Evolutionary conservation across 2,329 filamentous ascomycete genomes (phyloP).

Genomic region (Phaeosphaeriaceae sp.): DNA sequence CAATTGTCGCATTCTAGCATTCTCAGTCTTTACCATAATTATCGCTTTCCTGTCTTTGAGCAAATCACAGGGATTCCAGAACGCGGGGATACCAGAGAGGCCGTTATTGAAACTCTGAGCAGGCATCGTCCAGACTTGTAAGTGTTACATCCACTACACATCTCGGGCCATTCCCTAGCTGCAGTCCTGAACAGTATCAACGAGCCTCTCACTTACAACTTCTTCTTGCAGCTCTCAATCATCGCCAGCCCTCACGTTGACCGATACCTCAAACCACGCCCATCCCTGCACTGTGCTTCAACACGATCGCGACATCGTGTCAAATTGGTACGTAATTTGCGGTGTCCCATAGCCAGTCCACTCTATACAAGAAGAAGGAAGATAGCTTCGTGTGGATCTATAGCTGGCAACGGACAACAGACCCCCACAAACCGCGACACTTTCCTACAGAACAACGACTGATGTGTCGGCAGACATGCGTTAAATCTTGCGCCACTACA

Average conservation of each 20-base stretch:
- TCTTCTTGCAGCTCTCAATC: not conserved
- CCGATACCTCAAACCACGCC: not conserved
- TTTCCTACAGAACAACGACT: conserved; percentile 9
- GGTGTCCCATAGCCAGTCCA: too few species aligned
- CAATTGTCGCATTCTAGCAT: conserved; percentile 19
- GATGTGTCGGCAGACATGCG: conserved; percentile 34
- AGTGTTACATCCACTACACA: not conserved
- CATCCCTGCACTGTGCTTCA: not conserved
- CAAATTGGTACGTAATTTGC: not conserved
- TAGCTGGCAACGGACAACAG: too few species aligned
- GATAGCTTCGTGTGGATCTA: not conserved
- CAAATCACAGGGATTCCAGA: not conserved
- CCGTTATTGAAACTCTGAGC: not conserved
- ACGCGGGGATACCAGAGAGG: not conserved
- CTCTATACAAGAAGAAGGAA: not conserved
- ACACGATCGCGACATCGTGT: not conserved
- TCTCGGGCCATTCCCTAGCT: not conserved
- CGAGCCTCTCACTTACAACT: not conserved
- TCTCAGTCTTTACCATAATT: conserved; percentile 17
- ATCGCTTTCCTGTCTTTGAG: not conserved
- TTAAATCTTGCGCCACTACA: conserved; percentile 23
- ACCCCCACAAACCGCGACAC: not conserved
- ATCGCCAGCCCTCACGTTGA: not conserved
- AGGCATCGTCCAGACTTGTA: not conserved
- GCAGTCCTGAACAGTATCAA: not conserved